Percentiles rank a stretch among this genome's conserved stretches.
phyloP scores from a whole-genome alignment of 805 yeast genomes.

The Candida insectalens region DNA sequence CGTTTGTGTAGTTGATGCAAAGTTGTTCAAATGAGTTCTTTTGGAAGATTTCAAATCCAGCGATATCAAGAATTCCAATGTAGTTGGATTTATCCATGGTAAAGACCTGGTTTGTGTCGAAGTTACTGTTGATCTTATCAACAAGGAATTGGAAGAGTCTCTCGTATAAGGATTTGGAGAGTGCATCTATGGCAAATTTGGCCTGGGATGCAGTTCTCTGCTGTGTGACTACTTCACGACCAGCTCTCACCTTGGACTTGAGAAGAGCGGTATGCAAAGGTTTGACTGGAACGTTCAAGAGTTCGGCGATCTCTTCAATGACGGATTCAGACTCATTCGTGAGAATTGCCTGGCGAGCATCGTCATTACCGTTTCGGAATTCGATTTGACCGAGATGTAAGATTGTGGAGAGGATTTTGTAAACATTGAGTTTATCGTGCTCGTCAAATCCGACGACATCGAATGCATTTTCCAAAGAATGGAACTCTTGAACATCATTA shows the following conservation, averaged over 20 bases:
- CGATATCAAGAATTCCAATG: slow-evolving; percentile 52
- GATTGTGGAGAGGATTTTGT: slow-evolving; percentile 62
- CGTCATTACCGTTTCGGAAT: slow-evolving; percentile 45
- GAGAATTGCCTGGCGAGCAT: slow-evolving; percentile 68
- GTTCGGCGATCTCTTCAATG: slow-evolving; percentile 40
- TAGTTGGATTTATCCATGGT: slow-evolving; percentile 27
- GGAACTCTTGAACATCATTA: slow-evolving; percentile 66
- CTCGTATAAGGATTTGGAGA: slow-evolving; percentile 82
- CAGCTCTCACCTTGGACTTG: slow-evolving; percentile 83
- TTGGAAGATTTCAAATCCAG: slow-evolving; percentile 53
- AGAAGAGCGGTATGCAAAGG: slow-evolving; percentile 51
- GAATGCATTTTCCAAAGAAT: slow-evolving; percentile 55
- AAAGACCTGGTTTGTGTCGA: slow-evolving; percentile 21
- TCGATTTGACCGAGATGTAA: slow-evolving; percentile 81
- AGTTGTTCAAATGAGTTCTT: slow-evolving; percentile 51
- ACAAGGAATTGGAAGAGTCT: slow-evolving; percentile 73
- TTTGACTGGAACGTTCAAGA: slow-evolving; percentile 51
- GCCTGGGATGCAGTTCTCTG: slow-evolving; percentile 75
- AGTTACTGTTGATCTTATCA: slow-evolving; percentile 58
- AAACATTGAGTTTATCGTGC: slow-evolving; percentile 46
- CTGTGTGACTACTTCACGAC: slow-evolving; percentile 75
- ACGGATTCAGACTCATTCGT: slow-evolving; percentile 37
- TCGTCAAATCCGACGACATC: slow-evolving; percentile 59
- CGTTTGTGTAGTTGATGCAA: slow-evolving; percentile 53
- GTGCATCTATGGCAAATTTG: slow-evolving; percentile 70